Evolutionary conservation across 2,329 filamentous ascomycete species (phyloP).

Genomic region (Cladophialophora carrionii): DNA sequence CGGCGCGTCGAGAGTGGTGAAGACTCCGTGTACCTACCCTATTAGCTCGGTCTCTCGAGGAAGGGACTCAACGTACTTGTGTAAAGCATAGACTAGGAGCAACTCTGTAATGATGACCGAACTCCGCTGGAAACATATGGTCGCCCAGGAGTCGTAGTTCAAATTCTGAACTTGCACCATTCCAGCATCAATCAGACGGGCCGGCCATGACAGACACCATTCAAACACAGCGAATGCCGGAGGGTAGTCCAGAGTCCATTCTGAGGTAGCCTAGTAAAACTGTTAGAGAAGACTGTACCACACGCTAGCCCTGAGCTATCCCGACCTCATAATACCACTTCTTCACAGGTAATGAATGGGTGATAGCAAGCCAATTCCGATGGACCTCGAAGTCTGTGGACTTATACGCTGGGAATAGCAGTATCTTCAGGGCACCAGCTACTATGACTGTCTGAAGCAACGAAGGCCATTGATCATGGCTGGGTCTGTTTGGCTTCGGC

Average conservation of each 20-base stretch:
- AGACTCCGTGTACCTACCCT: constrained; percentile 71
- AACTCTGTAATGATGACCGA: constrained; percentile 86
- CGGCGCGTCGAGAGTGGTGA: constrained; percentile 67
- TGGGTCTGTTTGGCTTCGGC: constrained; percentile 14
- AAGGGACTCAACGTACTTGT: constrained; percentile 58
- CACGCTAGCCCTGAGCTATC: background rate
- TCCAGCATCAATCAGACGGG: constrained; percentile 72
- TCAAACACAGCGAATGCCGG: constrained; percentile 98
- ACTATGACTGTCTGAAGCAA: constrained; percentile 84
- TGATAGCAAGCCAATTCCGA: constrained; percentile 97
- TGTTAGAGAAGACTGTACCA: constrained; percentile 4
- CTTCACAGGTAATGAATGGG: constrained; percentile 80
- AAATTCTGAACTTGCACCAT: constrained; percentile 84
- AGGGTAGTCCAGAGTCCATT: constrained; percentile 99
- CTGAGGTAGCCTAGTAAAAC: constrained; percentile 72
- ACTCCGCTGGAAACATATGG: constrained; percentile 87
- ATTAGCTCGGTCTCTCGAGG: constrained; percentile 35
- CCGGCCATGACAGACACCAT: constrained; percentile 83
- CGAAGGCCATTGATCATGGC: constrained; percentile 60
- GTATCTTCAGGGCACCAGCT: constrained; percentile 83
- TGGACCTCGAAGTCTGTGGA: constrained; percentile 99
- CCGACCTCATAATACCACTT: constrained; percentile 90
- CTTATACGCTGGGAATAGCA: constrained; percentile 94
- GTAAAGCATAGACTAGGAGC: constrained; percentile 78
- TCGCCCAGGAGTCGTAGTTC: constrained; percentile 88